phyloP scores from a whole-genome alignment of 495 filamentous ascomycete genomes.

The Penicillium manginii region DNA sequence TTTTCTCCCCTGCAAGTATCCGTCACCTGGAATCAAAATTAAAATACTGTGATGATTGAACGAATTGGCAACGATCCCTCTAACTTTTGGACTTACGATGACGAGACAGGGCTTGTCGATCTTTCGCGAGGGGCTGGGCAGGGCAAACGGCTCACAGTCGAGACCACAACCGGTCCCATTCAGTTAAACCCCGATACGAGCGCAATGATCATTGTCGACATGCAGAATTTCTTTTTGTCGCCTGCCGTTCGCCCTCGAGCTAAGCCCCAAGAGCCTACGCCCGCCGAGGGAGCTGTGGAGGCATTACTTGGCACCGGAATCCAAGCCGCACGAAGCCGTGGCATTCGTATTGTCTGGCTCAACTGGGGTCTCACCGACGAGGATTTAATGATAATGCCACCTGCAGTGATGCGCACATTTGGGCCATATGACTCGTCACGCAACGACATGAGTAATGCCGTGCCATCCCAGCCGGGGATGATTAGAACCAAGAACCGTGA shows the following conservation, averaged over 20 bases:
- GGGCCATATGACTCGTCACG: slow-evolving; percentile 16
- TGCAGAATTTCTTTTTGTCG: slow-evolving; percentile 67
- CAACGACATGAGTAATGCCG: not conserved
- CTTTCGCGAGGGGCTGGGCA: slow-evolving; percentile 10
- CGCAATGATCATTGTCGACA: slow-evolving; percentile 61
- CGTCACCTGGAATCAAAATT: not conserved
- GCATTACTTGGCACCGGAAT: slow-evolving; percentile 38
- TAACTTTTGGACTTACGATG: slow-evolving; percentile 16
- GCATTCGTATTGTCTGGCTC: slow-evolving; percentile 58
- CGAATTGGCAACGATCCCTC: slow-evolving; percentile 7
- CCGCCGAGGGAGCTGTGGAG: slow-evolving; percentile 17
- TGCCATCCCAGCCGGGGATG: slow-evolving; percentile 10
- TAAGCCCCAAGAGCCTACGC: slow-evolving; percentile 30
- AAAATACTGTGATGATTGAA: not conserved
- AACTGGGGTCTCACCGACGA: slow-evolving; percentile 62
- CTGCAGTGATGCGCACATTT: slow-evolving; percentile 51
- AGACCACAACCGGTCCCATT: slow-evolving; percentile 34
- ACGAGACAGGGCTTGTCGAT: slow-evolving; percentile 12
- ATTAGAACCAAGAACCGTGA: slow-evolving; percentile 13
- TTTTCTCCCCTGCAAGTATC: not conserved
- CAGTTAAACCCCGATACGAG: slow-evolving; percentile 41
- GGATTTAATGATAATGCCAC: slow-evolving; percentile 55
- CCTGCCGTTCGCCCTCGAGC: slow-evolving; percentile 30
- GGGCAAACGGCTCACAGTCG: slow-evolving; percentile 3
- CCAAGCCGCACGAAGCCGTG: slow-evolving; percentile 47